A percentile compares a stretch with the other conserved stretches of the same genome.
These are phyloP conservation scores for Trichophyton equinum DNA, from an alignment of 2,329 filamentous ascomycete genomes.

Conservation along the genomic window DNA sequence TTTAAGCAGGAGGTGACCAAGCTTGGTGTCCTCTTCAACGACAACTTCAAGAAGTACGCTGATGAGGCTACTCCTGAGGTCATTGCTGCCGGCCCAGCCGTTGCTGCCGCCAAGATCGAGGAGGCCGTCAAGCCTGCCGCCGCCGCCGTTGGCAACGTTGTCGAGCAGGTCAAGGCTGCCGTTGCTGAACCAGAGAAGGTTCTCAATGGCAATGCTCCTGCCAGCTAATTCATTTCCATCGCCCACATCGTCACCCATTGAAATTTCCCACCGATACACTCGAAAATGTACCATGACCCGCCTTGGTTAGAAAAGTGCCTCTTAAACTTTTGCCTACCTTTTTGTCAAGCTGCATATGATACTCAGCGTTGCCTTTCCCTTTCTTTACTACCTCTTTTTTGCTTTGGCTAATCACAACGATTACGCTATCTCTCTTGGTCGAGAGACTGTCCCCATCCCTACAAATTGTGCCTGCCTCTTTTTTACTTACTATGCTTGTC, in stretches of 20 bases:
- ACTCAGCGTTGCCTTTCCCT: not conserved
- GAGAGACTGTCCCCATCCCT: not conserved
- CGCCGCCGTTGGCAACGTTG: not conserved
- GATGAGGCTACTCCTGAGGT: conserved; percentile 71
- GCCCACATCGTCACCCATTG: not conserved
- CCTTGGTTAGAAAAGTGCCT: not conserved
- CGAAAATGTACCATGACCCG: conserved; percentile 1
- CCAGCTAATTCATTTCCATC: not conserved
- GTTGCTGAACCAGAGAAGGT: not conserved
- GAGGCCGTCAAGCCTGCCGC: not conserved
- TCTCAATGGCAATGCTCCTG: not conserved
- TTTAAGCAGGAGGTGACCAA: conserved; percentile 84
- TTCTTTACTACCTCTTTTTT: not conserved
- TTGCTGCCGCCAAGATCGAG: conserved; percentile 7
- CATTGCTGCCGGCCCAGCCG: conserved; percentile 41
- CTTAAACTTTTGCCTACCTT: not conserved
- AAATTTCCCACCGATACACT: not conserved
- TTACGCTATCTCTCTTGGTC: not conserved
- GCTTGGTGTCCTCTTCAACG: conserved; percentile 76
- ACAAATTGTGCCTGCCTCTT: not conserved
- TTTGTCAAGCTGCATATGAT: not conserved
- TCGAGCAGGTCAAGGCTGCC: not conserved
- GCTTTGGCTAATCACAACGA: not conserved
- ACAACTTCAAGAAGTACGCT: conserved; percentile 96
- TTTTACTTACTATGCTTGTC: not conserved